phyloP scores from a whole-genome alignment of 495 filamentous ascomycete species.

The Hyaloscypha bicolor region DNA sequence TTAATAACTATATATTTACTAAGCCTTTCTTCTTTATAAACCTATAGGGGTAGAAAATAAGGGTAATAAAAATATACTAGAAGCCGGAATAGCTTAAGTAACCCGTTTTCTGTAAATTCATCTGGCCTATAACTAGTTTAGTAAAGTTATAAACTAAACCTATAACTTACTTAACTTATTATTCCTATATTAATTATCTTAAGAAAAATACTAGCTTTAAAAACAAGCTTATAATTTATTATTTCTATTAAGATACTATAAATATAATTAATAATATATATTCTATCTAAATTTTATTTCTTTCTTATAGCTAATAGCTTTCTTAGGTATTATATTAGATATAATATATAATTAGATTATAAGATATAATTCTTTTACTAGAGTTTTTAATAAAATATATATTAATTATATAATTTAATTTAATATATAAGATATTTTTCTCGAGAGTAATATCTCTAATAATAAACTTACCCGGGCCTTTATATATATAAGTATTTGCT shows the following conservation, averaged over 20 bases:
- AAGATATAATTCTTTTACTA: no score
- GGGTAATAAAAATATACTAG: slow-evolving; percentile 30
- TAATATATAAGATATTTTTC: no score
- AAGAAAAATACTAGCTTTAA: slow-evolving; percentile 26
- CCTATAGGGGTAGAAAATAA: slow-evolving; percentile 14
- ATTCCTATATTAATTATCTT: slow-evolving; percentile 24
- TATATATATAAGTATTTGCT: no score
- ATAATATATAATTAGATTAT: no score
- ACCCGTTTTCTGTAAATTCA: slow-evolving; percentile 27
- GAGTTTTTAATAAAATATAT: no score
- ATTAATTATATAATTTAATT: no score
- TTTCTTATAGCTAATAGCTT: no score
- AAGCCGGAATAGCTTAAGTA: slow-evolving; percentile 29
- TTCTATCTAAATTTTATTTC: neutral
- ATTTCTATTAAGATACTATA: slow-evolving; percentile 22
- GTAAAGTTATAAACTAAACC: slow-evolving; percentile 27
- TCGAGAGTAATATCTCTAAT: no score
- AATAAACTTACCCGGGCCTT: no score
- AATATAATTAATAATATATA: slow-evolving; percentile 31
- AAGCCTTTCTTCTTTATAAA: slow-evolving; percentile 28
- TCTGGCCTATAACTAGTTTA: slow-evolving; percentile 10
- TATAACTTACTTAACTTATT: slow-evolving; percentile 22
- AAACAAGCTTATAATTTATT: slow-evolving; percentile 30
- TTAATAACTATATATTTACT: slow-evolving; percentile 27
- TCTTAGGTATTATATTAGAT: no score